Evolutionary conservation across 2,329 filamentous ascomycete genomes (phyloP), one percentile per base, ranked within the genome.

Genomic region (Fusarium acutatum): DNA sequence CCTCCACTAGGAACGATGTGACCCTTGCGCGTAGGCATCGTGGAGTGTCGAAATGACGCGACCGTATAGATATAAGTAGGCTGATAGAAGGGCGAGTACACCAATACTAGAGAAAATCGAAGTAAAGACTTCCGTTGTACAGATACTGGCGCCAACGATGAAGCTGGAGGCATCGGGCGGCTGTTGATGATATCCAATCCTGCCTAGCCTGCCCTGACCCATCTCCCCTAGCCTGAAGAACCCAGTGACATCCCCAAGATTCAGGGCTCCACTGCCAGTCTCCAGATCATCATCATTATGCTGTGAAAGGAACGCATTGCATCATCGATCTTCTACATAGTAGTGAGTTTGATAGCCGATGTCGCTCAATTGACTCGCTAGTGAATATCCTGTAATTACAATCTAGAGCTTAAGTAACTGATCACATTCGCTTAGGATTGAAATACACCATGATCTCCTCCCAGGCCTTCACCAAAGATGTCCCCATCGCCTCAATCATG

Each of bases 381-480:
- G 24, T 38, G 20, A 22, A 22, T 35, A 28, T 35, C 6, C 5
- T 47, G 3, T 8, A 18, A 34, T 34, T n/a, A 35, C 14, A 46
- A 11, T 34, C 18, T 38, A 30, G 17, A 18, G n/a, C 15, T 12
- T 38, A 28, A 13, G 14, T 24, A 26, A 17, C 32, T 12, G 6
- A 32, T 59, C n/a, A 78, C 71, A 75, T 72, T 38, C 71, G 64
- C 78, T 84, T 84, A 2, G 83, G 83, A 47, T 84, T 75, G 15
- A 82, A 41, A 73, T 77, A 83, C 4, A 84, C 80, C 71, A 81
- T 72, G 11, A 82, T 50, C 72, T 85, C 83, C 46, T 82, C 74
- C 26, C 78, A 79, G 1, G 73, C 82, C 59, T 80, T 81, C 0
- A 67, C 71, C 5, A 82, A 35, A 5, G 79, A 81, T 4, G 69